Evolutionary conservation across 331 rosid genomes (phyloP), one percentile per base, ranked within the genome.

Genomic region (Pyrus hybrid): DNA sequence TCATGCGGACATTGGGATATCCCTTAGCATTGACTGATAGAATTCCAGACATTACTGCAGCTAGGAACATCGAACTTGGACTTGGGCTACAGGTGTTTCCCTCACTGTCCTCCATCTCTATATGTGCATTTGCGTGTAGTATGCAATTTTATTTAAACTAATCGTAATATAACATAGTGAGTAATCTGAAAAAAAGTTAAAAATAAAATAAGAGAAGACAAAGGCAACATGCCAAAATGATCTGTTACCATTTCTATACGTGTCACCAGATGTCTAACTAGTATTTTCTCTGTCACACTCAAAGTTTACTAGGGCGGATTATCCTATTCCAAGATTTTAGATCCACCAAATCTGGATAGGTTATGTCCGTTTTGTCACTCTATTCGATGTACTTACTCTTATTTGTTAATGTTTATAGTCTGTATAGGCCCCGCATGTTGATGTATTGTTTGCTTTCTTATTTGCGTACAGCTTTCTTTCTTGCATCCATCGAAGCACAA

Each of bases 401-500:
- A 63, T 70, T 29, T 13, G 16, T 77, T 17, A 67, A 78, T 32
- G 58, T 62, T 76, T 56, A 11, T 28, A 63, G 23, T 74, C 18
- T 3, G 18, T 66, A 35, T 32, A 7, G 77, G 47, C 25, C 30
- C 30, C 13, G 77, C 45, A 73, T 62, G 22, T 73, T 62, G 61
- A 26, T 62, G 70, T 53, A 63, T 30, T 75, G 20, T 80, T 58
- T 65, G 30, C 58, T 71, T 57, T 58, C 32, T 61, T 65, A 54
- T 71, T 70, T 70, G 33, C 66, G 51, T 80, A 80, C 96, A 95
- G 94, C 96, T 95, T 63, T 88, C 90, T 75, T 89, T 90, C 83
- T 67, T 92, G 90, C 99, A 95, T 86, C 99, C 98, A 23, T 95
- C 99, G 7, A 95, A 89, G 85, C 72, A 84, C 87, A 95, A 95